Evolutionary conservation across 257 asterid species (phyloP).

Genomic region (Solanum dulcamara): DNA sequence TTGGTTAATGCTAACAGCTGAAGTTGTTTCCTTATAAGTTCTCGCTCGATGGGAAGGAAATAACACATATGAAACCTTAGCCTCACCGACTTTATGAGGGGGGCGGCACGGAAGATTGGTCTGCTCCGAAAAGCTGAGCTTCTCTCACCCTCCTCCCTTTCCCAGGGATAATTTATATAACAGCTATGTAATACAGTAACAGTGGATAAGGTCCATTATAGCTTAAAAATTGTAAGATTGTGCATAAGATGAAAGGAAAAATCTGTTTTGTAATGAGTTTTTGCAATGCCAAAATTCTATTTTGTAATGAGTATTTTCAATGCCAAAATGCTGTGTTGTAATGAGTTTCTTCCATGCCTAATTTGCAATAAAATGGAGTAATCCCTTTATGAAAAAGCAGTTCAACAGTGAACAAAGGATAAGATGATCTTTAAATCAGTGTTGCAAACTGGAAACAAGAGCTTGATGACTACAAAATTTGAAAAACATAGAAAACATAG

Average conservation of each 20-base stretch:
- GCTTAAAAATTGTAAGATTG: not conserved
- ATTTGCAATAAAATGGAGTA: not conserved
- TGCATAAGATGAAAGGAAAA: not conserved
- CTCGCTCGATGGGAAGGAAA: not conserved
- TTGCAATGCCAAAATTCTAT: not conserved
- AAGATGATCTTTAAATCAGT: not conserved
- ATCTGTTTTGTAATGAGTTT: not conserved
- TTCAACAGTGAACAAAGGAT: not conserved
- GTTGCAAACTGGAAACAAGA: not conserved
- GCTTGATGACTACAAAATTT: not conserved
- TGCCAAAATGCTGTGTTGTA: not conserved
- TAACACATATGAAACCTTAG: not conserved
- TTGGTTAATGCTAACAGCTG: not conserved
- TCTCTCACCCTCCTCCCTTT: not conserved
- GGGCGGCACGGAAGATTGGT: not conserved
- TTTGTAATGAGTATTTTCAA: not conserved
- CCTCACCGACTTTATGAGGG: not conserved
- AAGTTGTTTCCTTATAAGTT: not conserved
- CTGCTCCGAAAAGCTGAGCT: not conserved
- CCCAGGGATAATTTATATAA: not conserved
- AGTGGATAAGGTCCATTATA: not conserved
- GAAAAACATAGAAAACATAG: not conserved
- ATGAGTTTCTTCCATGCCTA: not conserved
- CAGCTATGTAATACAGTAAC: not conserved
- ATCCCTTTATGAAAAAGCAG: not conserved